Conservation (phyloP, 345 rosid genomes). For the Lagerstroemia speciosa region DNA sequence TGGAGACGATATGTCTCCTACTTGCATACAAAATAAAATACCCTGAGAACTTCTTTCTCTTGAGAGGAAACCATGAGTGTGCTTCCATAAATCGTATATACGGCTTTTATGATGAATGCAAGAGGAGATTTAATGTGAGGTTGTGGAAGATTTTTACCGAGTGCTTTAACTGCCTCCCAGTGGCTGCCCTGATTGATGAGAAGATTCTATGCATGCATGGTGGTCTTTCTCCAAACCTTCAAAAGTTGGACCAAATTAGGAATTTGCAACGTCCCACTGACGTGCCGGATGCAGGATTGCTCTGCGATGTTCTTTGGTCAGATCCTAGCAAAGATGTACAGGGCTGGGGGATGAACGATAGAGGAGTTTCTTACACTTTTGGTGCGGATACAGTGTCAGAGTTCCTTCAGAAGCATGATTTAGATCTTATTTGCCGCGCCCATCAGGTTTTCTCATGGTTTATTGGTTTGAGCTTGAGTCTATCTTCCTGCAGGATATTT, state of each 20-base stretch:
- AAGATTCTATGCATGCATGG: constrained; percentile 92
- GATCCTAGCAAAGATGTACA: constrained; percentile 66
- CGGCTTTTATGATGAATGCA: constrained; percentile 54
- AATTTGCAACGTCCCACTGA: constrained; percentile 58
- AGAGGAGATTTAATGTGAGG: constrained; percentile 69
- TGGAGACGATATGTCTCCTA: constrained; percentile 41
- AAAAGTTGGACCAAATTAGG: constrained; percentile 57
- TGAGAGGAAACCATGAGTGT: constrained; percentile 47
- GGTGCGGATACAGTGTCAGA: constrained; percentile 59
- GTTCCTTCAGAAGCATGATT: constrained; percentile 64
- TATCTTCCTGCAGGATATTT: background rate
- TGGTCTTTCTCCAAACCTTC: constrained; percentile 69
- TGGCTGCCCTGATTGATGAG: constrained; percentile 53
- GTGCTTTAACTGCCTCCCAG: constrained; percentile 39
- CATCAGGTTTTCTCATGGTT: constrained; percentile 54
- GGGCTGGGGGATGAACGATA: constrained; percentile 85
- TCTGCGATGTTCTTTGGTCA: constrained; percentile 85
- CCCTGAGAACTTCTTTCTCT: constrained; percentile 37
- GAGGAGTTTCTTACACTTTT: constrained; percentile 76
- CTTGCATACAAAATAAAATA: constrained; percentile 38
- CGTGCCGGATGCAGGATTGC: constrained; percentile 77
- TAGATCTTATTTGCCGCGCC: constrained; percentile 85
- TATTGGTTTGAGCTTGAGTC: background rate
- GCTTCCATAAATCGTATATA: constrained; percentile 47
- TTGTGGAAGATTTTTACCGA: constrained; percentile 49